A percentile compares a stretch with the other conserved stretches of the same genome.
phyloP scores from a whole-genome alignment of 139 green algal genomes.

The Chlamydomonas sphaeroides region DNA sequence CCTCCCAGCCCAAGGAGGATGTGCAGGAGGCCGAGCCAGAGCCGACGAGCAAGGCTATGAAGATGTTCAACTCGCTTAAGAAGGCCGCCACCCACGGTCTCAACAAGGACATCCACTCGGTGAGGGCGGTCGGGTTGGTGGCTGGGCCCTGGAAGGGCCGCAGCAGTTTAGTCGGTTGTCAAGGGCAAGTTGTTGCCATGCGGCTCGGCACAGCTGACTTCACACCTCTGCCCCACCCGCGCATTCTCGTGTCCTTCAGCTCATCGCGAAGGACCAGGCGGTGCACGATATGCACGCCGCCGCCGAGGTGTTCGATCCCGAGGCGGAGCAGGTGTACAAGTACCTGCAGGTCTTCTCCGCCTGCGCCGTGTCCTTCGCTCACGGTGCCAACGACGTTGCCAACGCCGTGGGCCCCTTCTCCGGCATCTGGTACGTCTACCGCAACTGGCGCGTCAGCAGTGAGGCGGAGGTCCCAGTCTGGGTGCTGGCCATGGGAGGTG shows the following conservation, averaged over 20 bases:
- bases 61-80: conserved; percentile 16
- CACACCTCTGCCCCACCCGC: no score
- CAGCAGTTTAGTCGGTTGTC: no score
- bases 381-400: conserved; percentile 85
- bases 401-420: conserved; percentile 82
- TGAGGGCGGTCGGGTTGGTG: no score
- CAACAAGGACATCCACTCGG: conserved; percentile 21
- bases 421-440: conserved; percentile 68
- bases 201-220: no score
- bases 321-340: conserved; percentile 71
- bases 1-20: no score
- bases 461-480: conserved; percentile 41
- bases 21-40: no score
- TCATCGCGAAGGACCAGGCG: conserved; percentile 5
- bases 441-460: conserved; percentile 53
- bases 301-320: conserved; percentile 74
- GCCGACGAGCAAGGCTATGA: no score
- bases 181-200: no score
- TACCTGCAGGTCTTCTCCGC: conserved; percentile 66
- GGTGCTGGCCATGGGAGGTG: conserved; percentile 82
- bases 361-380: conserved; percentile 29
- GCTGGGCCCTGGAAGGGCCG: no score
- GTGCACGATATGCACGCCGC: conserved; percentile 37
- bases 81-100: conserved; percentile 10
- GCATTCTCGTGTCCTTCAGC: not conserved